A percentile compares a stretch with the other conserved stretches of the same genome.
Conservation (phyloP, 176 grass and related monocot genomes). For the Oryza australiensis region DNA sequence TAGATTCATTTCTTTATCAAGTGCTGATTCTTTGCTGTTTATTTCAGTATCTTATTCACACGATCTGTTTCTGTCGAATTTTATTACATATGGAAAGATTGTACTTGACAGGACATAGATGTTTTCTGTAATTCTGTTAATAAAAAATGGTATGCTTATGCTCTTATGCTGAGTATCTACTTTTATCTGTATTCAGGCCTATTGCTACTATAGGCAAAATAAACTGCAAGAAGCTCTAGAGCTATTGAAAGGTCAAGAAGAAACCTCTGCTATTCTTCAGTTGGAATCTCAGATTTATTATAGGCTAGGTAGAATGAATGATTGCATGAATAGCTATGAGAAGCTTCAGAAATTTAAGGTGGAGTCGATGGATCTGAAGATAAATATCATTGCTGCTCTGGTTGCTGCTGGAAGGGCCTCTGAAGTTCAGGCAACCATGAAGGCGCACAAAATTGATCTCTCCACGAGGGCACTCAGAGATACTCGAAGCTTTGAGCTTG, state of each 20-base stretch:
- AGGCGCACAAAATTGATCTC: conserved; percentile 65
- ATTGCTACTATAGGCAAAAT: conserved; percentile 96
- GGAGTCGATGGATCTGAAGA: conserved; percentile 86
- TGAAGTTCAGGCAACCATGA: conserved; percentile 83
- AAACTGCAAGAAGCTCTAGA: conserved; percentile 84
- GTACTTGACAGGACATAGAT: conserved; percentile 1
- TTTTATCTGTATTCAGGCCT: conserved; percentile 59
- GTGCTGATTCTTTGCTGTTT: conserved; percentile 12
- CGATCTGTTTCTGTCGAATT: neutral
- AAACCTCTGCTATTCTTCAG: conserved; percentile 66
- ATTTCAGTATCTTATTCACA: neutral
- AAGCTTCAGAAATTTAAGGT: conserved; percentile 84
- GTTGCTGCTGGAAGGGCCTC: conserved; percentile 74
- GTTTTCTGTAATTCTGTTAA: conserved; percentile 7
- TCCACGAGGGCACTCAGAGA: conserved; percentile 56
- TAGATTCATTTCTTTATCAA: neutral
- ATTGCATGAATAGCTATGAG: conserved; percentile 82
- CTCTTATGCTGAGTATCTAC: conserved; percentile 13
- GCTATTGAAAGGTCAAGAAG: conserved; percentile 60
- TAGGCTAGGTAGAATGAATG: conserved; percentile 78
- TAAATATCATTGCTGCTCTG: conserved; percentile 79
- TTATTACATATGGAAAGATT: neutral
- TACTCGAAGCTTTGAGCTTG: conserved; percentile 81
- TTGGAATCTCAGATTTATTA: conserved; percentile 96
- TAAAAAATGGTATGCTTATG: conserved; percentile 1